Evolutionary conservation across 345 rosid species (phyloP).

Genomic region (Firmiana major): DNA sequence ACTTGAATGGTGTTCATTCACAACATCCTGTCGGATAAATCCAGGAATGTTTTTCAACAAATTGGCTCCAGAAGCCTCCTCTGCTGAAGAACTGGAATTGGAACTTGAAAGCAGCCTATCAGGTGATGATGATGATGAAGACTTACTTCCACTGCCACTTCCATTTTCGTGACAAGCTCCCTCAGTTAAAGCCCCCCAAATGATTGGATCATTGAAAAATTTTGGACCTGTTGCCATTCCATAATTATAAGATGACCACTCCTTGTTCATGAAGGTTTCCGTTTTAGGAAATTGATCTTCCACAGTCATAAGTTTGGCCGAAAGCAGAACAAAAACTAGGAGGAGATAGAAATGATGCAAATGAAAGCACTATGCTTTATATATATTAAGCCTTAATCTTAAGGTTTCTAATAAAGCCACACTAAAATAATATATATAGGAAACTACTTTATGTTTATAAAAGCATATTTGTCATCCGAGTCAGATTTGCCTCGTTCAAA

Average conservation of each 20-base stretch:
- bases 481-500: slow-evolving; percentile 40
- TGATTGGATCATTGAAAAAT: slow-evolving; percentile 29
- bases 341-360: slow-evolving; percentile 37
- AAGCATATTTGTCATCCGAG: slow-evolving; percentile 34
- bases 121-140: slow-evolving; percentile 18
- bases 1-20: slow-evolving; percentile 11
- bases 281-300: slow-evolving; percentile 52
- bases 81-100: slow-evolving; percentile 31
- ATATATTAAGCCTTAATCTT: slow-evolving; percentile 28
- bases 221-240: slow-evolving; percentile 28
- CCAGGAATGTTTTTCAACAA: slow-evolving; percentile 28
- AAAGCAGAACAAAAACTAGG: slow-evolving; percentile 15
- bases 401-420: slow-evolving; percentile 21
- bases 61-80: slow-evolving; percentile 20
- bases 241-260: slow-evolving; percentile 34
- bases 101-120: slow-evolving; percentile 25
- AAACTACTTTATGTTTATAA: slow-evolving; percentile 30
- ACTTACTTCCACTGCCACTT: slow-evolving; percentile 10
- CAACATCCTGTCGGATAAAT: slow-evolving; percentile 24
- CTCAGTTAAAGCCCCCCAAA: slow-evolving; percentile 27
- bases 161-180: slow-evolving; percentile 18
- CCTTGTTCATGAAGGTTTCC: slow-evolving; percentile 49
- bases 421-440: slow-evolving; percentile 21
- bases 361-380: slow-evolving; percentile 25
- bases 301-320: slow-evolving; percentile 24